Percentiles rank a stretch among this genome's conserved stretches.
Conservation (phyloP, 441 rosid species). For the Aleurites moluccanus region DNA sequence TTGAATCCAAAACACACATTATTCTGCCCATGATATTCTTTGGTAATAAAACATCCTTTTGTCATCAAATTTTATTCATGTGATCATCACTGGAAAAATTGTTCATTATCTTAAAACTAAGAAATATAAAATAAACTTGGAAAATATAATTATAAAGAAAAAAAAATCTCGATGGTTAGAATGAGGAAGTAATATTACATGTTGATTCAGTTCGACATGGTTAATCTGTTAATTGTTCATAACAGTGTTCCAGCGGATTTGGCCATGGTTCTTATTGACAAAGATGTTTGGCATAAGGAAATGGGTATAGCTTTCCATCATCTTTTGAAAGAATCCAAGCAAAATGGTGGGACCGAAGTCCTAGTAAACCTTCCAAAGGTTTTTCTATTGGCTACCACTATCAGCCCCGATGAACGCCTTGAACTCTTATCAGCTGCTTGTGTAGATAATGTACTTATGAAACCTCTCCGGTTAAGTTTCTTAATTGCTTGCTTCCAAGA, state of each 20-base stretch:
- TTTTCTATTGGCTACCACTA: constrained; percentile 62
- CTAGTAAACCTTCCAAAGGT: constrained; percentile 46
- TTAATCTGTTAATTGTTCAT: constrained; percentile 24
- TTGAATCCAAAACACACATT: constrained; percentile 7
- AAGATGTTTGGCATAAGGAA: constrained; percentile 74
- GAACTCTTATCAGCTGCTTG: constrained; percentile 56
- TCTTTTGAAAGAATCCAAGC: constrained; percentile 35
- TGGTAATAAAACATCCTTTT: background rate
- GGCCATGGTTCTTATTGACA: constrained; percentile 66
- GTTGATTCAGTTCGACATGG: constrained; percentile 1
- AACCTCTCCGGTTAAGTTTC: constrained; percentile 72
- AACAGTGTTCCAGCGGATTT: constrained; percentile 45
- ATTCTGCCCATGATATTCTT: background rate
- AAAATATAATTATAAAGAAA: background rate
- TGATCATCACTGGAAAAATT: background rate
- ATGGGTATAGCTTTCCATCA: constrained; percentile 33
- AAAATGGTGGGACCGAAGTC: constrained; percentile 32
- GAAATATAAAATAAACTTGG: background rate
- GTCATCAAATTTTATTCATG: background rate
- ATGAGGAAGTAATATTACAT: background rate
- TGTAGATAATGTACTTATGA: constrained; percentile 59
- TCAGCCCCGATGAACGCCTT: constrained; percentile 41
- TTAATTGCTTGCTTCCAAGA: constrained; percentile 75
- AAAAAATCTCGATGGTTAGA: background rate
- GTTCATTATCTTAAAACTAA: background rate